phyloP scores from a whole-genome alignment of 352 stramenopile species.

The Globisporangium spinosum region DNA sequence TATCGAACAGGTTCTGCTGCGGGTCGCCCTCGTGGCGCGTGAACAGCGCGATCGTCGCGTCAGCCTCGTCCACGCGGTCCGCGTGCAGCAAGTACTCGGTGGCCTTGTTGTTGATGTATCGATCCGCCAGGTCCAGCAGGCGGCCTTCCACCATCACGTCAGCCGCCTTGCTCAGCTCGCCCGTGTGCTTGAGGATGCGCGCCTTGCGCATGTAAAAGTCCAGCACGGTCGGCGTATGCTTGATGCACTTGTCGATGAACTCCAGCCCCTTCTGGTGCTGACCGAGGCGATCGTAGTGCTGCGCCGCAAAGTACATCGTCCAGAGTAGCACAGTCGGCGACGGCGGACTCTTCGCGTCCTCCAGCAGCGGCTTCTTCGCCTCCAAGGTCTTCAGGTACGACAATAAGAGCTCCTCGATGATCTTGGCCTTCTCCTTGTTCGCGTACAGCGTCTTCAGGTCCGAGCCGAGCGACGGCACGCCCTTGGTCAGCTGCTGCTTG shows the following conservation, averaged over 20 bases:
- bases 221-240: conserved; percentile 86
- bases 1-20: conserved; percentile 96
- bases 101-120: conserved; percentile 99
- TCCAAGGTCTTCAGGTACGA: conserved; percentile 79
- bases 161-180: conserved; percentile 88
- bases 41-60: conserved; percentile 95
- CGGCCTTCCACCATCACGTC: conserved; percentile 90
- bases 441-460: conserved; percentile 91
- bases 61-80: conserved; percentile 89
- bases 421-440: conserved; percentile 52
- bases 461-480: conserved; percentile 92
- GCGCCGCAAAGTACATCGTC: conserved; percentile 90
- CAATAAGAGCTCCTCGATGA: conserved; percentile 70
- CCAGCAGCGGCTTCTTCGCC: conserved; percentile 50
- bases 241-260: conserved; percentile 92
- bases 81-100: conserved; percentile 96
- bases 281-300: conserved; percentile 90
- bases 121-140: conserved; percentile 94
- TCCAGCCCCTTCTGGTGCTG: conserved; percentile 86
- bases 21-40: conserved; percentile 95
- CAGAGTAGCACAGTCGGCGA: conserved; percentile 70
- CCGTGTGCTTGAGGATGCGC: conserved; percentile 92
- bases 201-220: conserved; percentile 95
- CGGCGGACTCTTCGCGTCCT: conserved; percentile 29
- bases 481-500: conserved; percentile 83